These are phyloP conservation scores for Scedosporium minutisporum DNA, from an alignment of 2,329 filamentous ascomycete genomes.

Conservation along the genomic window DNA sequence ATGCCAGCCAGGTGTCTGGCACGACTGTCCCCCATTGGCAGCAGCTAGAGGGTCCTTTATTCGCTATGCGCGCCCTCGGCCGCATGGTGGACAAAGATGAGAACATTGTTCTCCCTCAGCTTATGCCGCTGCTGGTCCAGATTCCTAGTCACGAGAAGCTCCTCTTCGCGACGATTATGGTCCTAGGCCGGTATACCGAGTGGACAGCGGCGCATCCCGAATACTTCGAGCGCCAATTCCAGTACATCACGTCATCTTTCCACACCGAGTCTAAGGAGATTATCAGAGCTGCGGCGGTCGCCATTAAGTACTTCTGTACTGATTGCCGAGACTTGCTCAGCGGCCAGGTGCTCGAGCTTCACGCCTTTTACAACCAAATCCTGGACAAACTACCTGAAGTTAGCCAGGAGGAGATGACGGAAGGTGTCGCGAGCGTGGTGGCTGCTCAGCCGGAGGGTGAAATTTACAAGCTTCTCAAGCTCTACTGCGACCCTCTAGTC, in stretches of 20 bases:
- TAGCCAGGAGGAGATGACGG: conserved; percentile 93
- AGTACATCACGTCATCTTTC: conserved; percentile 92
- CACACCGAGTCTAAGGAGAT: conserved; percentile 83
- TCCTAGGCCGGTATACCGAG: conserved; percentile 89
- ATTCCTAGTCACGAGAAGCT: conserved; percentile 95
- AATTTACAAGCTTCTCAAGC: conserved; percentile 75
- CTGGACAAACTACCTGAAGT: conserved; percentile 74
- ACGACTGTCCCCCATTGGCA: conserved; percentile 88
- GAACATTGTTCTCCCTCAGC: conserved; percentile 73
- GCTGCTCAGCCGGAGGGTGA: conserved; percentile 74
- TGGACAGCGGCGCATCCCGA: conserved; percentile 95
- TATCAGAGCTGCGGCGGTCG: conserved; percentile 79
- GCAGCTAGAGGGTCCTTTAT: conserved; percentile 86
- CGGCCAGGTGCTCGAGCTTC: conserved; percentile 73
- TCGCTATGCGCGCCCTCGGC: conserved; percentile 91
- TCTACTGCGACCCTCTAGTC: conserved; percentile 88
- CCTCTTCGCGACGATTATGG: conserved; percentile 98
- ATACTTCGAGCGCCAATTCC: conserved; percentile 83
- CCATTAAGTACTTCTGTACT: conserved; percentile 94
- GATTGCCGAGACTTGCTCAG: conserved; percentile 85
- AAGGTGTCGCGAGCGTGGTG: conserved; percentile 87
- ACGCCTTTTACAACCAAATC: conserved; percentile 85
- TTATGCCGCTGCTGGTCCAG: conserved; percentile 88
- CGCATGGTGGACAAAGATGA: conserved; percentile 92
- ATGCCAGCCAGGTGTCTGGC: conserved; percentile 64